Evolutionary conservation across 1,284 basidiomycete species (phyloP).

Genomic region (Abortiporus biennis): DNA sequence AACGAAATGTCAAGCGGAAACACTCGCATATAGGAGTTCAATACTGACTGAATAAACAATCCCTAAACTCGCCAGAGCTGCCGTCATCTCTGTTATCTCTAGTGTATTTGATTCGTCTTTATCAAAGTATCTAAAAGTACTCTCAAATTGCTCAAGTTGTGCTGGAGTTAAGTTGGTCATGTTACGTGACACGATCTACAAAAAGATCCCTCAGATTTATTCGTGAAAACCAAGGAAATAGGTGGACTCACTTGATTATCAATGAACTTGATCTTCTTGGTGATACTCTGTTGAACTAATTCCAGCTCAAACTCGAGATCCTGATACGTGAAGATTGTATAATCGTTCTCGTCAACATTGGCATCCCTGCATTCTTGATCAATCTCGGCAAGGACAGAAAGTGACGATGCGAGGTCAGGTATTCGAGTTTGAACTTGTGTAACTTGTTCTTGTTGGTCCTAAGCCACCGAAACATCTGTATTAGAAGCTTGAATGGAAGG

Average conservation of each 20-base stretch:
- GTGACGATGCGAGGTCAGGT: slow-evolving; percentile 50
- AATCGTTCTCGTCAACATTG: slow-evolving; percentile 96
- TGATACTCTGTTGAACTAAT: slow-evolving; percentile 74
- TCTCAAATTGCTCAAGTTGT: slow-evolving; percentile 95
- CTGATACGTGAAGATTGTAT: slow-evolving; percentile 87
- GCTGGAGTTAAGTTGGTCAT: slow-evolving; percentile 93
- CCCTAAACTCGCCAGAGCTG: slow-evolving; percentile 90
- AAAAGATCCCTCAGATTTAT: too few relatives aligned
- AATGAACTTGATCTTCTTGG: slow-evolving; percentile 91
- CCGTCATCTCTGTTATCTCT: slow-evolving; percentile 81
- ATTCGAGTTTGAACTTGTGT: slow-evolving; percentile 58
- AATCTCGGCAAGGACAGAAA: slow-evolving; percentile 50
- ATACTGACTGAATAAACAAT: slow-evolving; percentile 81
- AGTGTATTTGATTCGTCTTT: slow-evolving; percentile 89
- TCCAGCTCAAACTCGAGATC: slow-evolving; percentile 91
- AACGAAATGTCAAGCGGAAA: too few relatives aligned
- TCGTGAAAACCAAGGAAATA: not conserved
- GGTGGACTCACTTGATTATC: slow-evolving; percentile 78
- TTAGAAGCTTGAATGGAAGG: slow-evolving; percentile 10
- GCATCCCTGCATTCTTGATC: slow-evolving; percentile 83
- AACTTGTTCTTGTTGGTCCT: slow-evolving; percentile 52
- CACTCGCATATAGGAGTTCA: too few relatives aligned
- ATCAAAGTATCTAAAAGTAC: slow-evolving; percentile 97
- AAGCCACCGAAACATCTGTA: slow-evolving; percentile 13
- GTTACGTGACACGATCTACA: slow-evolving; percentile 78